Evolutionary conservation across 2,329 filamentous ascomycete genomes (phyloP).

Genomic region (Cordyceps cicadae): DNA sequence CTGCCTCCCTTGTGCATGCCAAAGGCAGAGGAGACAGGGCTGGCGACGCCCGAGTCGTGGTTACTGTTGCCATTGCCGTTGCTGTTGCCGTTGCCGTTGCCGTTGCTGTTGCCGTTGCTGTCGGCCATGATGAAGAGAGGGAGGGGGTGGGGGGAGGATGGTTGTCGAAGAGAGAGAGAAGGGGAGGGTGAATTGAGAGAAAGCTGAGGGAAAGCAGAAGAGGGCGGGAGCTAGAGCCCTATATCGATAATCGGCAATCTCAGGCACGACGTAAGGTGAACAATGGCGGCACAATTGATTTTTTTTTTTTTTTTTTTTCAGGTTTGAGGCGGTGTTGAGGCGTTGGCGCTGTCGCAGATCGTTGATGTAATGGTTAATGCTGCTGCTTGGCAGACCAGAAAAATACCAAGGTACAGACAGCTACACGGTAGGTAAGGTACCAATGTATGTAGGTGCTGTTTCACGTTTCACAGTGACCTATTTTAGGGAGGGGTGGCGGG

Average conservation of each 20-base stretch:
- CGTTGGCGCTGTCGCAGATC: not conserved
- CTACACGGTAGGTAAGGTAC: too few species aligned
- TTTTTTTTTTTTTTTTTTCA: too few species aligned
- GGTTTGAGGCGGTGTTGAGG: not conserved
- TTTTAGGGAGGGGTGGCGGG: not conserved
- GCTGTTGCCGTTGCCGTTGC: slow-evolving; percentile 1
- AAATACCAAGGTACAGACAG: not conserved
- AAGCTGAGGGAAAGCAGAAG: not conserved
- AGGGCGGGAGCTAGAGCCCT: slow-evolving; percentile 1
- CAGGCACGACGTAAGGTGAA: not conserved
- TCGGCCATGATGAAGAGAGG: slow-evolving; percentile 2
- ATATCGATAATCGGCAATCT: not conserved
- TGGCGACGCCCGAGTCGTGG: slow-evolving; percentile 1
- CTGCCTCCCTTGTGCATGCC: slow-evolving; percentile 10
- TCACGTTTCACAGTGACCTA: not conserved
- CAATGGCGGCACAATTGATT: not conserved
- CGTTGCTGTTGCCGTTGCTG: not conserved
- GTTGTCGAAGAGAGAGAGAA: too few species aligned
- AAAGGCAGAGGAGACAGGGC: slow-evolving; percentile 12
- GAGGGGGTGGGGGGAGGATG: too few species aligned
- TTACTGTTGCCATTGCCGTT: not conserved
- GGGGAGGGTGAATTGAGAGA: not conserved
- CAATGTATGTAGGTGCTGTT: not conserved
- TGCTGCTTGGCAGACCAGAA: not conserved
- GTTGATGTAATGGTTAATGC: slow-evolving; percentile 11